These are phyloP conservation scores for Monosporozyma servazzii DNA, from an alignment of 805 yeast species.

Conservation along the genomic window DNA sequence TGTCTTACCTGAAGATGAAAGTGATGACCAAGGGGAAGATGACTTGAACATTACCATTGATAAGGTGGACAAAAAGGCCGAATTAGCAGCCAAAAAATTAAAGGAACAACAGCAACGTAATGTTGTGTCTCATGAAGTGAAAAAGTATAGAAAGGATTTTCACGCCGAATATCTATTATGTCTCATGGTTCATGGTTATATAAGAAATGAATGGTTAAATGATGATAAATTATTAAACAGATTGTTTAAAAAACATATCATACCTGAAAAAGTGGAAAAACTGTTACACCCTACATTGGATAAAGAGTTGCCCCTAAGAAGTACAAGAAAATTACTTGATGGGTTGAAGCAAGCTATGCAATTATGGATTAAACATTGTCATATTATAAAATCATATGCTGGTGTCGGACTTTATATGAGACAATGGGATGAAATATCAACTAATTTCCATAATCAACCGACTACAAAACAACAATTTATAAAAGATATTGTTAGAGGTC, in stretches of 20 bases:
- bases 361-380: slow-evolving; percentile 50
- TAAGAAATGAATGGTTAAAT: slow-evolving; percentile 70
- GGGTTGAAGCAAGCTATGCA: slow-evolving; percentile 61
- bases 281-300: slow-evolving; percentile 43
- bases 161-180: slow-evolving; percentile 53
- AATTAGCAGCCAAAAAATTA: slow-evolving; percentile 11
- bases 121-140: slow-evolving; percentile 46
- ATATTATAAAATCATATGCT: slow-evolving; percentile 33
- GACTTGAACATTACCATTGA: slow-evolving; percentile 25
- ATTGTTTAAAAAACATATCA: slow-evolving; percentile 31
- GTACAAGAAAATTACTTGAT: slow-evolving; percentile 64
- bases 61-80: slow-evolving; percentile 5
- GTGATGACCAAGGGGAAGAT: background rate
- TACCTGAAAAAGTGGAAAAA: slow-evolving; percentile 40
- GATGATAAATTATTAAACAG: slow-evolving; percentile 33
- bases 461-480: slow-evolving; percentile 37
- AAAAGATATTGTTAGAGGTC: slow-evolving; percentile 34
- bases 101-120: slow-evolving; percentile 19
- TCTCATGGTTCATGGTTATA: slow-evolving; percentile 56
- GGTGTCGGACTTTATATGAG: slow-evolving; percentile 33
- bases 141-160: slow-evolving; percentile 39
- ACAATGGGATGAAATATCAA: slow-evolving; percentile 39
- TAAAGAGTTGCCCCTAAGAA: slow-evolving; percentile 30
- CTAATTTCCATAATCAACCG: slow-evolving; percentile 5
- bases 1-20: slow-evolving; percentile 6